These are phyloP conservation scores for Pleurotus giganteus DNA, from an alignment of 768 basidiomycete genomes.

Conservation along the genomic window DNA sequence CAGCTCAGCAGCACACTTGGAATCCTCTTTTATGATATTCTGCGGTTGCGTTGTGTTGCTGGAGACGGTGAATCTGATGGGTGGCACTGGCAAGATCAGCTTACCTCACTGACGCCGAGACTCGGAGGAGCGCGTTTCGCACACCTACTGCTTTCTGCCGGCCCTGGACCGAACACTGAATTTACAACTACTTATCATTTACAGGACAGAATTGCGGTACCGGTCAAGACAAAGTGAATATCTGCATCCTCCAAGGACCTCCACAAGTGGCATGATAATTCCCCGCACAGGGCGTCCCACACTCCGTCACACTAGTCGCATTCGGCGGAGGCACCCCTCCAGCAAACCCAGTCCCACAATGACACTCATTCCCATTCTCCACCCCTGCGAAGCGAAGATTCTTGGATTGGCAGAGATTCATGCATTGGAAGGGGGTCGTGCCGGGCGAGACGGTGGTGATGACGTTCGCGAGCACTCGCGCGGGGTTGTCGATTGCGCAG, in stretches of 20 bases:
- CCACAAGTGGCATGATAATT: constrained; percentile 4
- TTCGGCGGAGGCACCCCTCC: constrained; percentile 10
- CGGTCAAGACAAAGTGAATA: no score
- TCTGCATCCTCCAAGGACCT: constrained; percentile 6
- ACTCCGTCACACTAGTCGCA: constrained; percentile 2
- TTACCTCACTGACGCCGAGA: background rate
- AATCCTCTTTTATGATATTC: constrained; percentile 4
- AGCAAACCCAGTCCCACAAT: constrained; percentile 10
- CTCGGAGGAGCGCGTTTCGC: constrained; percentile 2
- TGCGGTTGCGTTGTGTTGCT: background rate
- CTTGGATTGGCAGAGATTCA: constrained; percentile 7
- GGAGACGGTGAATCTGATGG: constrained; percentile 6
- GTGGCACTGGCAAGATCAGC: constrained; percentile 6
- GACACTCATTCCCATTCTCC: constrained; percentile 11
- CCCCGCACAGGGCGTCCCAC: background rate
- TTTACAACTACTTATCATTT: no score
- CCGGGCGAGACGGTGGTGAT: constrained; percentile 4
- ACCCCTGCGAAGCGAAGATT: constrained; percentile 7
- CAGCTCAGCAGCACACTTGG: background rate
- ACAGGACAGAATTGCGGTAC: no score
- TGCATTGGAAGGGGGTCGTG: constrained; percentile 11
- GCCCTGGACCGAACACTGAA: no score
- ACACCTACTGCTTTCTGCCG: background rate
- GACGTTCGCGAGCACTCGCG: constrained; percentile 8
- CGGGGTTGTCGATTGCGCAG: constrained; percentile 11